phyloP scores from a whole-genome alignment of 2,329 filamentous ascomycete genomes.

The Trichoderma asperellum region DNA sequence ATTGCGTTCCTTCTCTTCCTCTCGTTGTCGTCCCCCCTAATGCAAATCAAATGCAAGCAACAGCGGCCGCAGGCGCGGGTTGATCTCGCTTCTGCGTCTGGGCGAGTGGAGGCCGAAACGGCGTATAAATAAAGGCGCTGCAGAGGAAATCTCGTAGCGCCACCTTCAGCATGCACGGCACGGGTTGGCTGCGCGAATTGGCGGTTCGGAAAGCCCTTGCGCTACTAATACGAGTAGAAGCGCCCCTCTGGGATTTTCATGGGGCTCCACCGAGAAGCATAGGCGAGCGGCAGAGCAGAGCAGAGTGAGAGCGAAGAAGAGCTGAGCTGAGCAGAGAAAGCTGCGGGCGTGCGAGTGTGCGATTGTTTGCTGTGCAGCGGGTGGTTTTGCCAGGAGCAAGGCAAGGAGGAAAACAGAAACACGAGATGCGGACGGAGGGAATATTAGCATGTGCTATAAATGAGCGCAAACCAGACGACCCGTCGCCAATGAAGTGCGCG shows the following conservation, averaged over 20 bases:
- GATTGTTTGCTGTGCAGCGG: background rate
- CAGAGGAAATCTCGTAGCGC: slow-evolving; percentile 22
- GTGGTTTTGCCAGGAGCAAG: background rate
- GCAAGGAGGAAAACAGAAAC: background rate
- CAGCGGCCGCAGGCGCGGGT: background rate
- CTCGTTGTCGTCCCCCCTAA: too few species aligned
- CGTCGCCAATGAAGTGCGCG: background rate
- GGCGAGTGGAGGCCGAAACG: slow-evolving; percentile 2
- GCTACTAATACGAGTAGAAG: background rate
- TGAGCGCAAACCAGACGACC: background rate
- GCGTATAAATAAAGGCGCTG: slow-evolving; percentile 7
- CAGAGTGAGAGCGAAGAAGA: background rate
- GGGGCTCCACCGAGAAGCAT: slow-evolving; percentile 11
- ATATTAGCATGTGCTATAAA: background rate
- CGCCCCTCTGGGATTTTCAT: background rate
- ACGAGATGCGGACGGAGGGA: background rate
- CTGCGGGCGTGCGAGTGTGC: background rate
- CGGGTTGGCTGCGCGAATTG: background rate
- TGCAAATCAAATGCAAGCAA: background rate
- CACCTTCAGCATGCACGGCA: slow-evolving; percentile 1
- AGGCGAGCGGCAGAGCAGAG: background rate
- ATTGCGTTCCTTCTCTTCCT: background rate
- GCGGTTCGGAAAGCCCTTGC: background rate
- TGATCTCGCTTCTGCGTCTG: slow-evolving; percentile 3
- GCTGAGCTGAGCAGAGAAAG: too few species aligned